Conservation (phyloP, 2,329 filamentous ascomycete genomes). For the Fusarium sp. region DNA sequence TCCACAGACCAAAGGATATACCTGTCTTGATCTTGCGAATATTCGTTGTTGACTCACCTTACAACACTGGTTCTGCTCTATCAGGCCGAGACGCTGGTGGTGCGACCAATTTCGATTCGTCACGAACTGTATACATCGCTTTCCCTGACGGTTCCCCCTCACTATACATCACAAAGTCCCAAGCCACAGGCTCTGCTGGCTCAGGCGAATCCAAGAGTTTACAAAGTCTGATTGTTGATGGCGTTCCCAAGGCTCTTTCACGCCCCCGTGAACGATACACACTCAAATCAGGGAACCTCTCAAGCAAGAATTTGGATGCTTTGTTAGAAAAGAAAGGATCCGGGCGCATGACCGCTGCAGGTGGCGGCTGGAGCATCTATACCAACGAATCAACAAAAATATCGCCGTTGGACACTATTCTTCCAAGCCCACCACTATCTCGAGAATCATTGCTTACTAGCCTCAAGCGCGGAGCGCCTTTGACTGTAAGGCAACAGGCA, state of each 20-base stretch:
- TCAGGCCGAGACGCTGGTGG: constrained; percentile 48
- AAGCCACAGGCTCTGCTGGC: constrained; percentile 55
- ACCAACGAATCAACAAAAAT: constrained; percentile 68
- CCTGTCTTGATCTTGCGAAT: constrained; percentile 81
- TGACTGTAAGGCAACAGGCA: constrained; percentile 48
- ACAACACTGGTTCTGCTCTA: constrained; percentile 70
- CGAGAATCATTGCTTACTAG: constrained; percentile 43
- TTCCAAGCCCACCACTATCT: constrained; percentile 61
- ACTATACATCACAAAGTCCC: constrained; percentile 72
- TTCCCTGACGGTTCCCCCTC: constrained; percentile 85
- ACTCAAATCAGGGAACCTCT: constrained; percentile 74
- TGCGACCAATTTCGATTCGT: constrained; percentile 67
- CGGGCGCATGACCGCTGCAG: constrained; percentile 75
- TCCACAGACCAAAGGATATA: constrained; percentile 76
- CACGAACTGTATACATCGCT: constrained; percentile 80
- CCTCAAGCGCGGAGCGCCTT: constrained; percentile 44
- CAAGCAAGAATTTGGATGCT: constrained; percentile 76
- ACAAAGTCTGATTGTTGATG: constrained; percentile 77
- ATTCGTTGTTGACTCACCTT: constrained; percentile 83
- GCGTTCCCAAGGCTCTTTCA: constrained; percentile 85
- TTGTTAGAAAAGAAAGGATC: constrained; percentile 76
- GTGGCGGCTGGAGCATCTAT: constrained; percentile 84
- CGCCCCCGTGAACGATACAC: constrained; percentile 77
- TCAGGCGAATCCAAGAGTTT: constrained; percentile 70
- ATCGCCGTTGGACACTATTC: constrained; percentile 65